Base-by-base conservation (phyloP, 139 green algal species). In the Diplosphaera chodatii region DNA sequence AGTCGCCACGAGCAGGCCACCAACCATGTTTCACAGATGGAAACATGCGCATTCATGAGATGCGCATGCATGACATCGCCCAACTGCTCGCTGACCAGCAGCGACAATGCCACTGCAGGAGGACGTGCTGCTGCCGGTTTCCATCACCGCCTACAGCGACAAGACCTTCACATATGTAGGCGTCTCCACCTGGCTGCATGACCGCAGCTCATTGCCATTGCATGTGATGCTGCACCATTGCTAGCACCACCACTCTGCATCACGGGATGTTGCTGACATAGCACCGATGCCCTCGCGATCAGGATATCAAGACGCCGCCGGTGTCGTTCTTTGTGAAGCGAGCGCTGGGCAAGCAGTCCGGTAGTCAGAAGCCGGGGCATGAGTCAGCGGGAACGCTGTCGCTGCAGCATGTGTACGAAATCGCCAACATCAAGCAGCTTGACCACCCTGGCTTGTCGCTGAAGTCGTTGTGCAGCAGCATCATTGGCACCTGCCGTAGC, bases 361-460 rank as follows among this genome's bases (percentile, higher is more conserved):
- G 87, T 22, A 83, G 82, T 28, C 74, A 85, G 41, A 81, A 76
- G 40, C 84, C 95, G 0, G 95, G 95, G 2, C 93, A 98, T 64
- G 80, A 91, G 65, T 69, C 76, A 22, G 84, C 80, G 3, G 92
- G 77, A 6, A 73, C n/a, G 15, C 88, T 99, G 28, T 91, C 85
- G 0, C 76, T 97, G 23, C 97, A 97, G 78, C 90, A 98, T 75
- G 55, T 98, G 4, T 94, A 97, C 74, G 89, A 96, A 41, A 98
- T 98, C 37, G 94, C 90, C 1, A 76, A 74, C 34, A 48, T 91
- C 13, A 98, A 99, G 83, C 83, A 92, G 74, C 55, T 75, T 6
- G 94, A 98, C 78, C 78, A 66, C 33, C 79, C 85, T 2, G 68
- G 85, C 67, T 67, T 97, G 28, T 64, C 79, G 6, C 67, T 98